Base-by-base conservation (phyloP, 2,329 filamentous ascomycete species). In the Fusarium nurragi region DNA sequence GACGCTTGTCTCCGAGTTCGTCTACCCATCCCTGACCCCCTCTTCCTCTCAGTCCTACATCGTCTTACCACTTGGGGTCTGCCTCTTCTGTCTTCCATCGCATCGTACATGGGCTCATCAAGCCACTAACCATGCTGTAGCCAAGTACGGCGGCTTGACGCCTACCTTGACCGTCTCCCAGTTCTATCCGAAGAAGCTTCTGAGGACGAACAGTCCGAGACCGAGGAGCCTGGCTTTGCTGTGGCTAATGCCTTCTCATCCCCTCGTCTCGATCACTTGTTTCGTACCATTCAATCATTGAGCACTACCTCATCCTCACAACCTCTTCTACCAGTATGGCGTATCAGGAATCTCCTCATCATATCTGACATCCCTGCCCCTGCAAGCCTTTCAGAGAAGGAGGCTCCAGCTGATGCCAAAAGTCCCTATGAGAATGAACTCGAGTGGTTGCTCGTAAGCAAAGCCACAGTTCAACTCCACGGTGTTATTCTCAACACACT, bases 401-500 rank as follows among this genome's bases (percentile, higher is more conserved):
- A 70, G 23, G 60, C 55, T 26, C 64, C 71, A 22, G 65, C 67
- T 25, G 63, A 67, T 23, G 58, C 68, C 8, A 83, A 79, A 67
- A 81, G 72, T 55, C 79, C 81, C 18, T 90, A 92, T 71, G 89
- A 93, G 74, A 84, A 86, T 47, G 92, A 97, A 71, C 84, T 97
- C 46, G 90, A 97, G 77, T 98, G 95, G 95, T 80, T 97, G 22
- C 82, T 97, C 16, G 86, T 96, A 26, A 92, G 91, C 77, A 99
- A 98, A 77, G 94, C 94, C 6, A 92, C 94, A 0, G 88, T 94
- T n/a, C 94, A 97, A 73, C 89, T 90, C 2, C 96, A 97, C 72
- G 94, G 94, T 5, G 80, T 92, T 45, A 84, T 97, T 37, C 81
- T 97, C 68, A 88, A 89, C 68, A 88, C 86, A 0, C 83, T 98